phyloP scores from a whole-genome alignment of 2,329 filamentous ascomycete species.

The Clonostachys solani region DNA sequence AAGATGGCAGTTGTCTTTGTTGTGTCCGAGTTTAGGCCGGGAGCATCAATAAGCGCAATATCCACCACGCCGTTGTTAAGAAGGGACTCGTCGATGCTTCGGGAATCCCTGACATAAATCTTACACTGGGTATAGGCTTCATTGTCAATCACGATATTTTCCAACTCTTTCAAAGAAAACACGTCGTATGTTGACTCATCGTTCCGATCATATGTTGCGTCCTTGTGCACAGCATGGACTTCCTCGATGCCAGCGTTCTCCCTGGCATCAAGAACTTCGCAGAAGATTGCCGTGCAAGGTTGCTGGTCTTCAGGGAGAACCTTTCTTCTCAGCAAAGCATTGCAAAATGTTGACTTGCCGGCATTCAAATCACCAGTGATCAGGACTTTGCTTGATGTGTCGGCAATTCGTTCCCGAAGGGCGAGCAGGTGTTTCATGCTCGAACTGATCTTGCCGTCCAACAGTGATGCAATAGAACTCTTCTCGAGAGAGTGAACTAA shows the following conservation, averaged over 20 bases:
- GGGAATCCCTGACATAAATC: constrained; percentile 88
- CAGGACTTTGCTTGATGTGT: constrained; percentile 94
- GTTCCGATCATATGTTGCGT: constrained; percentile 74
- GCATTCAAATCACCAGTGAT: constrained; percentile 96
- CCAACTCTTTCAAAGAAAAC: constrained; percentile 71
- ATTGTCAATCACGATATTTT: constrained; percentile 78
- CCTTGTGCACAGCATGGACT: constrained; percentile 92
- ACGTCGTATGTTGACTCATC: constrained; percentile 95
- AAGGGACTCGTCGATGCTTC: constrained; percentile 85
- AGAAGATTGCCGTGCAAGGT: constrained; percentile 97
- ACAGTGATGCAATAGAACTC: constrained; percentile 78
- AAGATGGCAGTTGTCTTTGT: constrained; percentile 97
- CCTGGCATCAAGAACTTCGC: constrained; percentile 87
- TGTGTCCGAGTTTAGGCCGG: constrained; percentile 91
- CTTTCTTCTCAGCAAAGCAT: constrained; percentile 89
- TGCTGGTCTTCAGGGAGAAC: constrained; percentile 95
- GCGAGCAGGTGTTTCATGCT: constrained; percentile 87
- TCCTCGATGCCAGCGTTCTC: constrained; percentile 92
- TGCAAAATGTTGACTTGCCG: constrained; percentile 98
- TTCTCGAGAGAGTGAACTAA: constrained; percentile 95
- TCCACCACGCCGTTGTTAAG: constrained; percentile 98
- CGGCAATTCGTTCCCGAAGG: constrained; percentile 89
- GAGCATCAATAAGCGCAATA: constrained; percentile 94
- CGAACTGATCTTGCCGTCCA: constrained; percentile 91
- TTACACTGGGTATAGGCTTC: constrained; percentile 91